Evolutionary conservation across 495 filamentous ascomycete genomes (phyloP).

Genomic region (Daldinia decipiens): DNA sequence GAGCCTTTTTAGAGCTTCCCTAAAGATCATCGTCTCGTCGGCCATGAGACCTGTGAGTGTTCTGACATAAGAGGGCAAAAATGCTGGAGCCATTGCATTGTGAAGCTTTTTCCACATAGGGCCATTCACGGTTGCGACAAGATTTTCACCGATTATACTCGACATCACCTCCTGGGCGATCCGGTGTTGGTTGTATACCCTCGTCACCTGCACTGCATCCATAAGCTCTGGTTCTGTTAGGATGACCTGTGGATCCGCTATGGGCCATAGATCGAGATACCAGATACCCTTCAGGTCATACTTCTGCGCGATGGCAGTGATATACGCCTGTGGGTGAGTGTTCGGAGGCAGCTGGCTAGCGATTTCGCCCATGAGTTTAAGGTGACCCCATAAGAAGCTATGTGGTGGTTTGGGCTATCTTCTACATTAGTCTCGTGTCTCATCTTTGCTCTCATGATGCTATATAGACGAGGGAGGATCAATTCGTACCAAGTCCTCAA

Average conservation of each 20-base stretch:
- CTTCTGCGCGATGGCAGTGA: background rate
- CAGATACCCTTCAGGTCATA: background rate
- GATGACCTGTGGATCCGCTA: background rate
- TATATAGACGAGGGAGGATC: background rate
- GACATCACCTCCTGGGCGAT: background rate
- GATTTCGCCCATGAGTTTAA: background rate
- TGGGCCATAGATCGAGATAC: background rate
- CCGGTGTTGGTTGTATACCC: background rate
- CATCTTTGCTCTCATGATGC: background rate
- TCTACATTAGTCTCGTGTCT: background rate
- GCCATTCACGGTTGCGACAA: background rate
- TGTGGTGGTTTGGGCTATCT: background rate
- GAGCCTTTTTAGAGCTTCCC: background rate
- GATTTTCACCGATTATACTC: background rate
- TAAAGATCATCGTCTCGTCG: background rate
- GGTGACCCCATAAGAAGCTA: background rate
- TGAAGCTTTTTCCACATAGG: slow-evolving; percentile 2
- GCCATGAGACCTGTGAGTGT: background rate
- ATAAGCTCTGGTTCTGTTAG: background rate
- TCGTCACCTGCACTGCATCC: background rate
- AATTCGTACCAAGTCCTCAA: background rate
- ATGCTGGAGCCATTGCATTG: background rate
- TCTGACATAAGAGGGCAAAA: background rate
- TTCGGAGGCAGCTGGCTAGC: background rate
- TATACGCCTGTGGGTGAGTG: background rate